Evolutionary conservation across 305 asterid species (phyloP), one percentile per base, ranked within the genome.

Genomic region (Vinca major): DNA sequence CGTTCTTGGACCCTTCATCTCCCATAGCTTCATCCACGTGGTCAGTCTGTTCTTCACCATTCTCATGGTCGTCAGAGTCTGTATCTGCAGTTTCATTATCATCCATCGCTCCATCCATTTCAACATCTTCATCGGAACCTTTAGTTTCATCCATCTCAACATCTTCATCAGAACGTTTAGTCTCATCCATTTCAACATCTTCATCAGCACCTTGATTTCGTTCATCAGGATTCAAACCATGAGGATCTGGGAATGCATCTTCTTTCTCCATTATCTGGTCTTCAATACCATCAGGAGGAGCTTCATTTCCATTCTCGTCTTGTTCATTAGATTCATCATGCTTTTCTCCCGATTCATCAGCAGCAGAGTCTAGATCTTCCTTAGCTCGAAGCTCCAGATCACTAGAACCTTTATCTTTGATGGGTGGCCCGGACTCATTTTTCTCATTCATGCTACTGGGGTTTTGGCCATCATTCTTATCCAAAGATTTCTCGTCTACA

Each of bases 401-500:
- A 48, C 81, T 63, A 12, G 75, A 65, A 66, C 82, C 81, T 9
- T 73, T 58, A 62, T 83, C 96, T 63, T 82, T 83, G 62, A 83
- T 87, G 4, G 96, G 66, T 66, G 90, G 90, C n/a, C 96, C 96
- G 56, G 81, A 65, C 71, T 94, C 96, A 4, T 88, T 82, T 76
- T 89, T 94, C 82, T 93, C 99, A 61, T 83, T 79, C 49, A 40
- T 64, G 63, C 63, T 68, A 4, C 51, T 68, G 49, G 71, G 75
- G 78, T 80, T 83, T 67, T 80, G 85, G 41, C 80, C 91, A 48
- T 82, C 89, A 63, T 82, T 74, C 13, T 21, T 71, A 61, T 82
- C 91, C 71, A 85, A 83, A 47, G 80, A 81, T 77, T 91, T 94
- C 87, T 91, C 96, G 75, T 91, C 96, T 73, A 83, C 95, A 64